Conservation (phyloP, 192 early-diverging fungal species). For the Dimargaris verticillata region DNA sequence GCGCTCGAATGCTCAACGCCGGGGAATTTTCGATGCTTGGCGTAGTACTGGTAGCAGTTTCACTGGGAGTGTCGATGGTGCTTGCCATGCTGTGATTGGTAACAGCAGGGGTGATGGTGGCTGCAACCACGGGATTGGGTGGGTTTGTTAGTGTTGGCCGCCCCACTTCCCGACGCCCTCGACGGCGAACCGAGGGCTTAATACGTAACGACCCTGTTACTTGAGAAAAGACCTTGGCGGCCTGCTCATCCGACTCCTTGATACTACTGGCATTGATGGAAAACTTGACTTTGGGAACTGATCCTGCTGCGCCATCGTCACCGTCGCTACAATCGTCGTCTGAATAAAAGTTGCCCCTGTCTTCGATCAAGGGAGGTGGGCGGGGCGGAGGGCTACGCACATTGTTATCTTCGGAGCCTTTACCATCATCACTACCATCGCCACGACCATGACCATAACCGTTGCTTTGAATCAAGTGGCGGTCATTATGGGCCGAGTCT, state of each 20-base stretch:
- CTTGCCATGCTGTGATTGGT: background rate
- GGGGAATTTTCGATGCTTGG: background rate
- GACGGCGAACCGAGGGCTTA: slow-evolving; percentile 1
- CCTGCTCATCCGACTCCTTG: slow-evolving; percentile 3
- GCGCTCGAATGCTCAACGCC: background rate
- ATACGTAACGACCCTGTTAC: background rate
- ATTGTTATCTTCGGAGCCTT: no score
- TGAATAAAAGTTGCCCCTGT: slow-evolving; percentile 4
- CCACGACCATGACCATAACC: no score
- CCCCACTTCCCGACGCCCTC: background rate
- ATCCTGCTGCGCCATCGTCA: background rate
- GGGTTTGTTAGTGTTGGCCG: background rate
- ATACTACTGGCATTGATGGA: background rate
- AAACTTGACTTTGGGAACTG: slow-evolving; percentile 2
- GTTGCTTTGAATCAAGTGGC: no score
- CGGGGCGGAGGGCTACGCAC: no score
- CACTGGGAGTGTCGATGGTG: background rate
- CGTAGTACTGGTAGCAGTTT: background rate
- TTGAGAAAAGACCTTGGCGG: background rate
- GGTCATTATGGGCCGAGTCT: no score
- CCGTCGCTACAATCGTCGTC: no score
- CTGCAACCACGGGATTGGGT: background rate
- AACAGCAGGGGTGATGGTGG: background rate
- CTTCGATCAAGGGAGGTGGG: background rate
- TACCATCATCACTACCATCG: no score